These are phyloP conservation scores for Xylaria polymorpha DNA, from an alignment of 2,329 filamentous ascomycete genomes.

Conservation along the genomic window DNA sequence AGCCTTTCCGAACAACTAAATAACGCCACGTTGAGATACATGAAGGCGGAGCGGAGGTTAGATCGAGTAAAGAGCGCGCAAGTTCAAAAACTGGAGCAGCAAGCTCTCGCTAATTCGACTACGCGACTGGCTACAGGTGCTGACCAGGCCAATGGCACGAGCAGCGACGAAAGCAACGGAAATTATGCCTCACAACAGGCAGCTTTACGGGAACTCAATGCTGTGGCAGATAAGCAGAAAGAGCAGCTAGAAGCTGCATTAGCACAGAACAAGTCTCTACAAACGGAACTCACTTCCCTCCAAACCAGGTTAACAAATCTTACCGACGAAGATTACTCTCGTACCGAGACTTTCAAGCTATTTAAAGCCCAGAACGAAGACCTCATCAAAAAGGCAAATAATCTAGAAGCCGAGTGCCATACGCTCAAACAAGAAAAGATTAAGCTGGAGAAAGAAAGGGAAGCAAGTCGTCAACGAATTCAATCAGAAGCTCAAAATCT, in stretches of 20 bases:
- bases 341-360: slow-evolving; percentile 92
- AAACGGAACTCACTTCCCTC: slow-evolving; percentile 82
- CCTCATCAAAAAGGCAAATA: slow-evolving; percentile 89
- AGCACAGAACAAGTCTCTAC: slow-evolving; percentile 77
- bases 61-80: slow-evolving; percentile 90
- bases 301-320: slow-evolving; percentile 75
- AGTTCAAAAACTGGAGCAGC: slow-evolving; percentile 90
- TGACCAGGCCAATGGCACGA: slow-evolving; percentile 64
- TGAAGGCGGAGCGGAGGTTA: slow-evolving; percentile 94
- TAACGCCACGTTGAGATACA: slow-evolving; percentile 87
- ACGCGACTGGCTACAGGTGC: slow-evolving; percentile 57
- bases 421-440: slow-evolving; percentile 86
- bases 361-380: slow-evolving; percentile 93
- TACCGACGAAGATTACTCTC: slow-evolving; percentile 92
- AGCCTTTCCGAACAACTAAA: slow-evolving; percentile 88
- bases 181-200: slow-evolving; percentile 76
- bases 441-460: slow-evolving; percentile 85
- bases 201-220: slow-evolving; percentile 80
- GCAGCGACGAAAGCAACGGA: slow-evolving; percentile 65
- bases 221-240: slow-evolving; percentile 83
- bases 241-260: slow-evolving; percentile 86
- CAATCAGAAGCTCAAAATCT: slow-evolving; percentile 81
- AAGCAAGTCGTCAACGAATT: slow-evolving; percentile 81
- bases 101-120: slow-evolving; percentile 78
- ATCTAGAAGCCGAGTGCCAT: slow-evolving; percentile 88